A percentile compares a stretch with the other conserved stretches of the same genome.
These are phyloP conservation scores for Coemansia sp. DNA, from an alignment of 192 early-diverging fungal species.

Conservation along the genomic window DNA sequence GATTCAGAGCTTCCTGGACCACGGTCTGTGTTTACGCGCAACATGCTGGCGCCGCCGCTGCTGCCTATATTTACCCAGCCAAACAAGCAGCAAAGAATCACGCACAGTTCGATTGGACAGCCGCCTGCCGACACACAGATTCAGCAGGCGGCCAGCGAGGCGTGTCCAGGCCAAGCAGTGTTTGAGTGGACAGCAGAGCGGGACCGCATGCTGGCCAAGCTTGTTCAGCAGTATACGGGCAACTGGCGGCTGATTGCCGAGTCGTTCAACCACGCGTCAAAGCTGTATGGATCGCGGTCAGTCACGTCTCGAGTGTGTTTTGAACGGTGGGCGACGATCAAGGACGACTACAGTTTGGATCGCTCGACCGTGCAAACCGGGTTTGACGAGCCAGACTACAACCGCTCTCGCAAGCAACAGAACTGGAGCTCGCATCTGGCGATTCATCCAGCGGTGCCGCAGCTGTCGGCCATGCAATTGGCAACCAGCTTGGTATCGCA, in stretches of 20 bases:
- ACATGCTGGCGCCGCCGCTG: slow-evolving; percentile 42
- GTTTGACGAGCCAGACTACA: slow-evolving; percentile 47
- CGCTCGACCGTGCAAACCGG: slow-evolving; percentile 38
- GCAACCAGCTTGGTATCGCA: slow-evolving; percentile 37
- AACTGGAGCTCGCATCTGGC: slow-evolving; percentile 29
- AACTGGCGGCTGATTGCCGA: slow-evolving; percentile 50
- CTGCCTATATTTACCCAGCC: slow-evolving; percentile 49
- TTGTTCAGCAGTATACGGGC: slow-evolving; percentile 45
- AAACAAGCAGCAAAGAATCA: slow-evolving; percentile 34
- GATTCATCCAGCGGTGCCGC: slow-evolving; percentile 17
- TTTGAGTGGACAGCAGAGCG: slow-evolving; percentile 49
- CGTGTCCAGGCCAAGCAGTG: slow-evolving; percentile 44
- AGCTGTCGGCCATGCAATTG: slow-evolving; percentile 40
- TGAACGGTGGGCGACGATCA: slow-evolving; percentile 47
- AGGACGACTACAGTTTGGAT: slow-evolving; percentile 43
- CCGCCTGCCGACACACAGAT: slow-evolving; percentile 38
- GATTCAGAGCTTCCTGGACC: slow-evolving; percentile 24
- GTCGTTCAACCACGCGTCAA: slow-evolving; percentile 40
- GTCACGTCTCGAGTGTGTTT: slow-evolving; percentile 33
- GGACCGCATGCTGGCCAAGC: slow-evolving; percentile 41
- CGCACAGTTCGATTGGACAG: slow-evolving; percentile 21
- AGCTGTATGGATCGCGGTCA: slow-evolving; percentile 36
- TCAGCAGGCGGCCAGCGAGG: slow-evolving; percentile 40
- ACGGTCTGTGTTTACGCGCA: slow-evolving; percentile 44
- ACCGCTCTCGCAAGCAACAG: slow-evolving; percentile 21